A percentile compares a stretch with the other conserved stretches of the same genome.
phyloP scores from a whole-genome alignment of 768 basidiomycete species.

The Mycena amicta region DNA sequence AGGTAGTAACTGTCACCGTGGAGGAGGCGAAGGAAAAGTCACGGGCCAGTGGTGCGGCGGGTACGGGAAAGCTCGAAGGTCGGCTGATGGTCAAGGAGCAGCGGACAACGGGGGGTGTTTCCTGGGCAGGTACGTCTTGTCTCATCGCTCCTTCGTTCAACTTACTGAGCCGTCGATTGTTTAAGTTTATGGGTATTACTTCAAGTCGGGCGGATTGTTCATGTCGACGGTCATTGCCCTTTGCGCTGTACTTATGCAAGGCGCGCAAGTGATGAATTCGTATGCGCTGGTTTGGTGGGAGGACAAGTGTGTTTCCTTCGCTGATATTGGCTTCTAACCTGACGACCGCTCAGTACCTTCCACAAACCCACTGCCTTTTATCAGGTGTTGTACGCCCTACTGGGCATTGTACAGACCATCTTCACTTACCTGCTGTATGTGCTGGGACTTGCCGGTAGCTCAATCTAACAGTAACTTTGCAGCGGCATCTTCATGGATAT shows the following conservation, averaged over 20 bases:
- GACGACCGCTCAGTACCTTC: constrained; percentile 39
- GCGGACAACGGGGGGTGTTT: constrained; percentile 64
- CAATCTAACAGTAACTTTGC: background rate
- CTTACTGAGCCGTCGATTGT: too few species aligned
- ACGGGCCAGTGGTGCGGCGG: constrained; percentile 42
- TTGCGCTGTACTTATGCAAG: constrained; percentile 59
- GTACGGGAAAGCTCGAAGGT: constrained; percentile 67
- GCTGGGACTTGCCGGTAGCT: background rate
- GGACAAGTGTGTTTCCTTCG: constrained; percentile 41
- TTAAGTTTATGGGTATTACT: constrained; percentile 64
- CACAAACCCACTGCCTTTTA: constrained; percentile 58
- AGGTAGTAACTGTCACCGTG: constrained; percentile 17
- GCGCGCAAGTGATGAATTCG: constrained; percentile 59
- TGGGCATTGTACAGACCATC: constrained; percentile 57
- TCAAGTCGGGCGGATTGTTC: constrained; percentile 56
- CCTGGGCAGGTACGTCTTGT: constrained; percentile 42
- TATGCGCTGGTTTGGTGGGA: constrained; percentile 79
- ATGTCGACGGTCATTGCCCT: constrained; percentile 53
- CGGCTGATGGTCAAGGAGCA: constrained; percentile 66
- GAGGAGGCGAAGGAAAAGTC: constrained; percentile 36
- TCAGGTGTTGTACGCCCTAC: constrained; percentile 61
- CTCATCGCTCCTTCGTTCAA: background rate
- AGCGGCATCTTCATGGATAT: constrained; percentile 59
- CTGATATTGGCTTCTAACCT: background rate
- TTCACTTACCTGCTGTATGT: constrained; percentile 62